phyloP scores from a whole-genome alignment of 257 asterid species.

The Petunia axillaris region DNA sequence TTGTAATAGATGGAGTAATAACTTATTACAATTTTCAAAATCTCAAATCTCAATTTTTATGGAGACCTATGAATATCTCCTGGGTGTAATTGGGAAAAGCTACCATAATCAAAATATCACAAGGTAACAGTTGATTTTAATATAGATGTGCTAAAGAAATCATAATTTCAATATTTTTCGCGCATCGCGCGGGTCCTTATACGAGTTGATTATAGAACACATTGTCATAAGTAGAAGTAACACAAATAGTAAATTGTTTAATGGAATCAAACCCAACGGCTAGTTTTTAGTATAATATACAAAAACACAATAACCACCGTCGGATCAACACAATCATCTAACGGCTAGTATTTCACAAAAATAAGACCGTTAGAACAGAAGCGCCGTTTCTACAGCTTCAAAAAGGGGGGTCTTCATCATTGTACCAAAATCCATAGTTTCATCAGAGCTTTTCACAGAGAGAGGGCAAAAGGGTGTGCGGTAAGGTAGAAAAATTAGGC shows the following conservation, averaged over 20 bases:
- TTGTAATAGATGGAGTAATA: no score
- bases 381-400: constrained; percentile 43
- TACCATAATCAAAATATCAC: no score
- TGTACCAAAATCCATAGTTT: constrained; percentile 15
- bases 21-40: no score
- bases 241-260: not conserved
- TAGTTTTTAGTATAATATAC: not conserved
- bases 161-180: no score
- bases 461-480: constrained; percentile 8
- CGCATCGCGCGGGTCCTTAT: no score
- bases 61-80: no score
- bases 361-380: constrained; percentile 62
- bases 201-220: no score
- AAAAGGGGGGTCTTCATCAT: constrained; percentile 37
- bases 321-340: constrained; percentile 41
- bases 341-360: constrained; percentile 42
- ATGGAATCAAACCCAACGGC: constrained; percentile 7
- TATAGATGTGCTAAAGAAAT: no score
- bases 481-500: constrained; percentile 18
- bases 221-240: no score
- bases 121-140: no score
- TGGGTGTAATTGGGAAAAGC: no score
- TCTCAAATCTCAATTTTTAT: no score
- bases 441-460: constrained; percentile 8
- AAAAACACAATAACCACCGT: constrained; percentile 33